phyloP scores from a whole-genome alignment of 2,329 filamentous ascomycete species.

The Botrytis hyacinthi region DNA sequence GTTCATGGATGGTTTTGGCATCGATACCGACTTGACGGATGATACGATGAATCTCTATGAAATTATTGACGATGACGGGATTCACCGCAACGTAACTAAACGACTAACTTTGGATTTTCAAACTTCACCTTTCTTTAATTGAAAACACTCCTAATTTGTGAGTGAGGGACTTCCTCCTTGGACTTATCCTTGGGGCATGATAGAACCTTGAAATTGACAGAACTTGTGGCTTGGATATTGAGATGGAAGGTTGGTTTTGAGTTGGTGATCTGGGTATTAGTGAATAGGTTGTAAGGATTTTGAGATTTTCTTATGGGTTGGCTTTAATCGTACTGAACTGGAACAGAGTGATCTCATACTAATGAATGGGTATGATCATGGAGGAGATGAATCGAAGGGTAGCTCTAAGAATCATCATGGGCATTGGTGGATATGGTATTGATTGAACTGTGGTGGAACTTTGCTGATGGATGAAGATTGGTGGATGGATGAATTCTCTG shows the following conservation, averaged over 20 bases:
- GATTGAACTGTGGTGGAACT: neutral
- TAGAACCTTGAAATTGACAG: slow-evolving; percentile 12
- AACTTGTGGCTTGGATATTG: neutral
- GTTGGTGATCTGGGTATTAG: neutral
- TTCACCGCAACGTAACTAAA: neutral
- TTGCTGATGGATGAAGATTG: neutral
- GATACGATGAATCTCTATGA: neutral
- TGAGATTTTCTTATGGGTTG: neutral
- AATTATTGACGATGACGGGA: neutral
- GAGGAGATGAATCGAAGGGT: neutral
- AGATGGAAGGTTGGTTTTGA: neutral
- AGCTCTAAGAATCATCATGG: neutral
- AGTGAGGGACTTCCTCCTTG: slow-evolving; percentile 15
- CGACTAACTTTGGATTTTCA: neutral
- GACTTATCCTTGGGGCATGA: slow-evolving; percentile 9
- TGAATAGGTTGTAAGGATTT: neutral
- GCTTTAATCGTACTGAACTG: neutral
- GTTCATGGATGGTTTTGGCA: neutral
- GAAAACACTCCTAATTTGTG: slow-evolving; percentile 16
- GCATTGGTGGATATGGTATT: neutral
- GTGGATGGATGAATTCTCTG: neutral
- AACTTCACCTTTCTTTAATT: neutral
- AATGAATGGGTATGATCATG: neutral
- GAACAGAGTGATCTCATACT: neutral
- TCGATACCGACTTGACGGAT: neutral